phyloP scores from a whole-genome alignment of 495 filamentous ascomycete genomes.

The Gamarada debralockiae region DNA sequence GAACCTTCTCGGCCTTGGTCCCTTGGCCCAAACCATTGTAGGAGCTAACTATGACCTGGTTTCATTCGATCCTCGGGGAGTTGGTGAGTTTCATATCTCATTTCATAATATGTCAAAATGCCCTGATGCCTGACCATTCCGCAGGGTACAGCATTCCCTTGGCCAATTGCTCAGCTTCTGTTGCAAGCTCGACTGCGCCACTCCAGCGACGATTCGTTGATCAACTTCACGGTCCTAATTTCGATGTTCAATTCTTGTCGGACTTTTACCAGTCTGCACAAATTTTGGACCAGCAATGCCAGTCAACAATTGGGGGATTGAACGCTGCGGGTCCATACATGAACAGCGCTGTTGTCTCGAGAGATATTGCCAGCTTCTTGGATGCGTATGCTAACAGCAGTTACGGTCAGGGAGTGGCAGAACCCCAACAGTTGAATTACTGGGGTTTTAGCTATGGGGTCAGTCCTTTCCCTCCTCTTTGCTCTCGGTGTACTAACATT shows the following conservation, averaged over 20 bases:
- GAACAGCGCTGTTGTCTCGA: constrained; percentile 29
- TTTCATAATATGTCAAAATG: too few relatives aligned
- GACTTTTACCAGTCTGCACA: neutral
- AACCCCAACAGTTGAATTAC: constrained; percentile 40
- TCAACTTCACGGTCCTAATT: neutral
- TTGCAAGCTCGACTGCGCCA: neutral
- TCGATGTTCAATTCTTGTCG: neutral
- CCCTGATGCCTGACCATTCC: too few relatives aligned
- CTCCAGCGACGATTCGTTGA: neutral
- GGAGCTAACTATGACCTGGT: constrained; percentile 41
- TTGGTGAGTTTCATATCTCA: constrained; percentile 11
- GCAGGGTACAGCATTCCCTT: constrained; percentile 42
- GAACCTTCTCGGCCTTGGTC: neutral
- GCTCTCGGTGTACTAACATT: too few relatives aligned
- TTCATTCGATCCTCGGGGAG: constrained; percentile 53
- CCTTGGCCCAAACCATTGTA: neutral
- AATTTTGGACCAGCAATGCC: constrained; percentile 7
- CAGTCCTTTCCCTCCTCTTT: too few relatives aligned
- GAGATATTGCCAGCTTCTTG: constrained; percentile 45
- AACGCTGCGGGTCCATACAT: constrained; percentile 17
- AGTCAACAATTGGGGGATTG: constrained; percentile 5
- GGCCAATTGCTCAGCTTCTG: constrained; percentile 3
- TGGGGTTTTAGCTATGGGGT: constrained; percentile 65
- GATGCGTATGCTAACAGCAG: constrained; percentile 29
- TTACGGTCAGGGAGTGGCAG: neutral